Evolutionary conservation across 148 eudicot species (phyloP).

Genomic region (Gaultheria prostrata): DNA sequence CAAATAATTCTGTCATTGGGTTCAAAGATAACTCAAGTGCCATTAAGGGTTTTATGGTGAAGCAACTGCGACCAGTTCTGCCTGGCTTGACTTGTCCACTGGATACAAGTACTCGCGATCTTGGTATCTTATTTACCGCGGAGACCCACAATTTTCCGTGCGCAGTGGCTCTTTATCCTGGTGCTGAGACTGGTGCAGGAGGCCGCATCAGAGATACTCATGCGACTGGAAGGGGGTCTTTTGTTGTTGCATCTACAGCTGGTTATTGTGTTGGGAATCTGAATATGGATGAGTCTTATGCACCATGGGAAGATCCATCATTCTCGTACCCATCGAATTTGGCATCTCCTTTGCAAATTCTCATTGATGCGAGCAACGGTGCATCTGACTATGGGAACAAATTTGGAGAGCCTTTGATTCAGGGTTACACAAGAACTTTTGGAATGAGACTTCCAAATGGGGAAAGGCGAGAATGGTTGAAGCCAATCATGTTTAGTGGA

Average conservation of each 20-base stretch:
- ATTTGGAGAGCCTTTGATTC: conserved; percentile 93
- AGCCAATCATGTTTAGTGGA: conserved; percentile 91
- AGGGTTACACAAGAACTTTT: conserved; percentile 85
- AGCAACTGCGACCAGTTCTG: conserved; percentile 65
- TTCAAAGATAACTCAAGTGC: conserved; percentile 97
- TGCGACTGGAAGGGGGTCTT: conserved; percentile 91
- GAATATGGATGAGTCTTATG: conserved; percentile 69
- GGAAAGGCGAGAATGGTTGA: conserved; percentile 89
- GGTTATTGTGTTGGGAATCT: conserved; percentile 94
- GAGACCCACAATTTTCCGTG: conserved; percentile 98
- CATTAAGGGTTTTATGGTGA: conserved; percentile 70
- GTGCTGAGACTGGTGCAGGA: conserved; percentile 94
- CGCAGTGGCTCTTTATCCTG: conserved; percentile 91
- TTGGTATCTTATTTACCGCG: conserved; percentile 80
- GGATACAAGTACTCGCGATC: conserved; percentile 38
- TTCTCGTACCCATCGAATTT: conserved; percentile 75
- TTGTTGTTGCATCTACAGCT: conserved; percentile 83
- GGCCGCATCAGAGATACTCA: conserved; percentile 92
- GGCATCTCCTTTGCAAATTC: conserved; percentile 81
- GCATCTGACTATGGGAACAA: conserved; percentile 97
- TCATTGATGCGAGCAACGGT: conserved; percentile 86
- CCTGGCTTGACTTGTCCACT: conserved; percentile 73
- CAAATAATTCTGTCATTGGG: conserved; percentile 88
- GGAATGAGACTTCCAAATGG: conserved; percentile 89
- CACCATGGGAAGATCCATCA: conserved; percentile 90